A percentile compares a stretch with the other conserved stretches of the same genome.
Conservation (phyloP, 345 rosid species). For the Citrus medica region DNA sequence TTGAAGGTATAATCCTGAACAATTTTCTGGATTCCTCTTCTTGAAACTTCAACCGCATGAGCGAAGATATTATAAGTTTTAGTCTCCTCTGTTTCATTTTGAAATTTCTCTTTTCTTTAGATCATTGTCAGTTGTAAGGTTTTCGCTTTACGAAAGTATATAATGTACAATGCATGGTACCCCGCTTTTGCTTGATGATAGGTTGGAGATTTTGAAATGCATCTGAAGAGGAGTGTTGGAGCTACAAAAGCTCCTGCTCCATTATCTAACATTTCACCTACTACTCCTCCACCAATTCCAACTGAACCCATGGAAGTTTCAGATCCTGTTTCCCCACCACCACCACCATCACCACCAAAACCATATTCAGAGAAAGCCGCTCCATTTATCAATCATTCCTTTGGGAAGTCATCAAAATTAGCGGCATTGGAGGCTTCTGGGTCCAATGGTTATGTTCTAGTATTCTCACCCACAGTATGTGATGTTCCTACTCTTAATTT, state of each 20-base stretch:
- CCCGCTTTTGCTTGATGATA: slow-evolving; percentile 23
- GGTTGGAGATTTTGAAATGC: slow-evolving; percentile 96
- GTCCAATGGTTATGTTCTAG: slow-evolving; percentile 56
- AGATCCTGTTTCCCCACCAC: slow-evolving; percentile 32
- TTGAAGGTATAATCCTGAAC: slow-evolving; percentile 58
- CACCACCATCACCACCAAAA: slow-evolving; percentile 43
- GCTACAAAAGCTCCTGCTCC: slow-evolving; percentile 43
- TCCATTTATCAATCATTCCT: slow-evolving; percentile 61
- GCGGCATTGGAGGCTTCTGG: slow-evolving; percentile 86
- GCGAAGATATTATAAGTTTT: slow-evolving; percentile 1
- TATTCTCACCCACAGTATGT: slow-evolving; percentile 69
- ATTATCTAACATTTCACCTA: slow-evolving; percentile 55
- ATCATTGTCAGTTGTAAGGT: neutral
- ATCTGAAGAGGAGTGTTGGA: slow-evolving; percentile 71
- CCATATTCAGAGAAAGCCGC: slow-evolving; percentile 45
- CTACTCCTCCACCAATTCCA: slow-evolving; percentile 78
- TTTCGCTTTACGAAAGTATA: neutral
- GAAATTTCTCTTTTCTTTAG: neutral
- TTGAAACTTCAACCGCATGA: neutral
- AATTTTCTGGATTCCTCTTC: slow-evolving; percentile 1
- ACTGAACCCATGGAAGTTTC: slow-evolving; percentile 66
- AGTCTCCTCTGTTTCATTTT: neutral
- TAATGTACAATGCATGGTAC: neutral
- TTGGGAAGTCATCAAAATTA: slow-evolving; percentile 66
- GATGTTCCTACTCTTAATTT: slow-evolving; percentile 12